Conservation (phyloP, 768 basidiomycete genomes). For the Pulveroboletus sp. region DNA sequence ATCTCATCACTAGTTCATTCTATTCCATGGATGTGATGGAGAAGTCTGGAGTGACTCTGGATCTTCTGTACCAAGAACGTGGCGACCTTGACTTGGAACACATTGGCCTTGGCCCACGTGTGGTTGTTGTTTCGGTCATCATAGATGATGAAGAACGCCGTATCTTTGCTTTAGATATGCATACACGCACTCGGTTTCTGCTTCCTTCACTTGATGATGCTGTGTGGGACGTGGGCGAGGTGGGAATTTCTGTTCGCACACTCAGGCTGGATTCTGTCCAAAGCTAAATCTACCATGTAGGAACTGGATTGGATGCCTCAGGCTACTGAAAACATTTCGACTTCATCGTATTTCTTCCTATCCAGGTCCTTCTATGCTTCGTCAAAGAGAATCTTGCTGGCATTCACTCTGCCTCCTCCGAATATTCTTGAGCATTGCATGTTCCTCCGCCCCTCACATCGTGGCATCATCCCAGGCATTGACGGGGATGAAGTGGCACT, state of each 20-base stretch:
- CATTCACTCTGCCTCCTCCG: conserved; percentile 6
- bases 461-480: conserved; percentile 6
- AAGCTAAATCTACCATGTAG: too few species aligned
- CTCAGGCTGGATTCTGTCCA: too few species aligned
- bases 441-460: conserved; percentile 8
- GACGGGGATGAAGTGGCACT: neutral
- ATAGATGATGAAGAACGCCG: neutral
- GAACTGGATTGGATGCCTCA: too few species aligned
- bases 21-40: neutral
- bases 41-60: conserved; percentile 3
- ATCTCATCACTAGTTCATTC: neutral
- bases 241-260: neutral
- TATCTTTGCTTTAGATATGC: conserved; percentile 12
- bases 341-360: conserved; percentile 20
- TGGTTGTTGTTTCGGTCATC: conserved; percentile 2
- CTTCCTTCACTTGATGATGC: neutral
- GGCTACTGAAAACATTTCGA: conserved; percentile 11
- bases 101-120: conserved; percentile 15
- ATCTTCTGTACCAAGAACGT: conserved; percentile 12
- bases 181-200: conserved; percentile 2
- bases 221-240: neutral
- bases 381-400: conserved; percentile 11
- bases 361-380: conserved; percentile 4
- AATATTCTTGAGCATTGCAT: neutral
- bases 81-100: neutral